Evolutionary conservation across 352 stramenopile species (phyloP).

Genomic region (Globisporangium splendens): DNA sequence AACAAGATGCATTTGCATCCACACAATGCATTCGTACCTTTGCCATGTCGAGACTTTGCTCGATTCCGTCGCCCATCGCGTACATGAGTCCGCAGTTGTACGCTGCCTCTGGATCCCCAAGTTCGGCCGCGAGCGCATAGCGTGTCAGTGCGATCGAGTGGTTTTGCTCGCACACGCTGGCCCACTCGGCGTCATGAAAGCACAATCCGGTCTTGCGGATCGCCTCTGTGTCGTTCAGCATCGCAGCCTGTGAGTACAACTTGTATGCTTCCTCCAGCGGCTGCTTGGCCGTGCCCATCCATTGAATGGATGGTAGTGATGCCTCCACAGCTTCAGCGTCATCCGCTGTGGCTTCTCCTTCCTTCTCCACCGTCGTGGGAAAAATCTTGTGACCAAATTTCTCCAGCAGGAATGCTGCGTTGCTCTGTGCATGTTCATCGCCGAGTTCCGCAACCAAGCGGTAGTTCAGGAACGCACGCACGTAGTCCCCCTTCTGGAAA

Average conservation of each 20-base stretch:
- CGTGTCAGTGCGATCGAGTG: slow-evolving; percentile 43
- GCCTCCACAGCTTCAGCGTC: slow-evolving; percentile 9
- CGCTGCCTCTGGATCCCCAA: slow-evolving; percentile 58
- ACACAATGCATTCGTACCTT: slow-evolving; percentile 14
- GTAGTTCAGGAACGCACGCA: slow-evolving; percentile 70
- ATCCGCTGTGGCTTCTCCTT: slow-evolving; percentile 5
- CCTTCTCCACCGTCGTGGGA: background rate
- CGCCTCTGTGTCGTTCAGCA: slow-evolving; percentile 68
- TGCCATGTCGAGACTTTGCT: slow-evolving; percentile 32
- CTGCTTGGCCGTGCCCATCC: slow-evolving; percentile 24
- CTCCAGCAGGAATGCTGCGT: slow-evolving; percentile 73
- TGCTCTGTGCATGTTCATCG: slow-evolving; percentile 59
- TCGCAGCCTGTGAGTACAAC: slow-evolving; percentile 49
- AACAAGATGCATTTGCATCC: background rate
- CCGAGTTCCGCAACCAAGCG: slow-evolving; percentile 57
- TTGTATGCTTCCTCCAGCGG: slow-evolving; percentile 43
- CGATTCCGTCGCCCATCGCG: slow-evolving; percentile 41
- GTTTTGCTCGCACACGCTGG: slow-evolving; percentile 49
- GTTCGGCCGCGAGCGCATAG: slow-evolving; percentile 43
- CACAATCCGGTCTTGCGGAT: slow-evolving; percentile 64
- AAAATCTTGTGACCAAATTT: slow-evolving; percentile 48
- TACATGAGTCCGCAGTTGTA: slow-evolving; percentile 67
- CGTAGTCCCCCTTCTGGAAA: slow-evolving; percentile 55
- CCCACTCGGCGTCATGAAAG: slow-evolving; percentile 59
- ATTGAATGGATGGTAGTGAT: slow-evolving; percentile 3